Conservation (phyloP, 352 stramenopile species). For the Globisporangium lucens region DNA sequence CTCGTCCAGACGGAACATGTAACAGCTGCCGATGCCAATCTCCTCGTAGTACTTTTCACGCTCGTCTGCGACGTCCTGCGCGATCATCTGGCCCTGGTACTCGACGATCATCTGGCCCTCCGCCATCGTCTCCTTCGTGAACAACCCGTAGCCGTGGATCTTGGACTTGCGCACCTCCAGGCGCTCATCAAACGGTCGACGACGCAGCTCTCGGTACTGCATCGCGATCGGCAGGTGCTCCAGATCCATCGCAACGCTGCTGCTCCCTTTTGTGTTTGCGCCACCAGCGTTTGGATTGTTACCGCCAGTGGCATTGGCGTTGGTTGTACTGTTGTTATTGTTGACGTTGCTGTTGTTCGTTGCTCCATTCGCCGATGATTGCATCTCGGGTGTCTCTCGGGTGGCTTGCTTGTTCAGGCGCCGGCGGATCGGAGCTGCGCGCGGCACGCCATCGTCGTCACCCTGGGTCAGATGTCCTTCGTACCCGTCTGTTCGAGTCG, state of each 20-base stretch:
- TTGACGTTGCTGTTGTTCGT: slow-evolving; percentile 16
- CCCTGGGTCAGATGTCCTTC: slow-evolving; percentile 36
- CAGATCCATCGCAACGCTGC: slow-evolving; percentile 62
- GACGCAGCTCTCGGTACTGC: slow-evolving; percentile 92
- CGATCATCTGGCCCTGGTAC: slow-evolving; percentile 94
- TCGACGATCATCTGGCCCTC: slow-evolving; percentile 97
- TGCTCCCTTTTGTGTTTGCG: slow-evolving; percentile 19
- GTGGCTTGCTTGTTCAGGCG: slow-evolving; percentile 53
- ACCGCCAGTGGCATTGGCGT: slow-evolving; percentile 12
- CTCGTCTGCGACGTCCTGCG: slow-evolving; percentile 89
- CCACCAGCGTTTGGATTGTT: not conserved
- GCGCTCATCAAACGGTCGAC: slow-evolving; percentile 86
- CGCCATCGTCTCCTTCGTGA: slow-evolving; percentile 88
- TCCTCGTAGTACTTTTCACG: slow-evolving; percentile 94
- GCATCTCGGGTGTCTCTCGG: slow-evolving; percentile 35
- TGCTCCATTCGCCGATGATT: slow-evolving; percentile 17
- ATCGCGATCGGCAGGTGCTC: slow-evolving; percentile 84
- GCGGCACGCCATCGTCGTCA: slow-evolving; percentile 30
- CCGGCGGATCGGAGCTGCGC: slow-evolving; percentile 19
- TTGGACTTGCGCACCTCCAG: slow-evolving; percentile 91
- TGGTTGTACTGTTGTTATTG: not conserved
- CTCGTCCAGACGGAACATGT: slow-evolving; percentile 97
- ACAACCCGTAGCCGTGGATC: slow-evolving; percentile 97
- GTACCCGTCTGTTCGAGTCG: slow-evolving; percentile 84
- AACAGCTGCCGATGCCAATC: slow-evolving; percentile 93